phyloP scores from a whole-genome alignment of 2,329 filamentous ascomycete species.

The Nothophoma quercina region DNA sequence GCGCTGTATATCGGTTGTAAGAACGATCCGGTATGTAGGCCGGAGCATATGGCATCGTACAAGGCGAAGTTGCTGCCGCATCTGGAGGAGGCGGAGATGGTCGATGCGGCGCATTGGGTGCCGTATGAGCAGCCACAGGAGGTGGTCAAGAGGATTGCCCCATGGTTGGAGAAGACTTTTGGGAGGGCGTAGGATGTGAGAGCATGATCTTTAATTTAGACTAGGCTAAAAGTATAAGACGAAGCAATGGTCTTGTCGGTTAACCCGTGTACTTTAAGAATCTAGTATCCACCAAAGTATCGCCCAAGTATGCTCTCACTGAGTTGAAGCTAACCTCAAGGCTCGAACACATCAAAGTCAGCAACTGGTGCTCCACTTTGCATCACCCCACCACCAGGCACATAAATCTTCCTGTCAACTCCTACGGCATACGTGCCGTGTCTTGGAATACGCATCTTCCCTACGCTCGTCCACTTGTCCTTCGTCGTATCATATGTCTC shows the following conservation, averaged over 20 bases:
- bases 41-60: constrained; percentile 38
- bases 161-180: constrained; percentile 30
- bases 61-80: constrained; percentile 40
- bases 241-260: too few relatives aligned
- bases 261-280: too few relatives aligned
- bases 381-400: constrained; percentile 33
- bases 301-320: too few relatives aligned
- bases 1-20: constrained; percentile 46
- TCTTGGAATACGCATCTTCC: constrained; percentile 31
- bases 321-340: too few relatives aligned
- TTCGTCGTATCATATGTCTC: constrained; percentile 7
- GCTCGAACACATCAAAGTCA: constrained; percentile 29
- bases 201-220: not conserved
- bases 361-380: constrained; percentile 24
- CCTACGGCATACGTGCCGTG: constrained; percentile 38
- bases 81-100: constrained; percentile 38
- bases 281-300: too few relatives aligned
- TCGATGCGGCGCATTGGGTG: constrained; percentile 49
- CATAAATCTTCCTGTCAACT: constrained; percentile 29
- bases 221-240: too few relatives aligned
- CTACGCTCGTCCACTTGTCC: constrained; percentile 26
- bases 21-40: constrained; percentile 46
- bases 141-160: constrained; percentile 25
- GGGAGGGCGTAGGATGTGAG: not conserved
- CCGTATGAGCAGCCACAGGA: constrained; percentile 47